Percentiles rank a stretch among this genome's conserved stretches.
Evolutionary conservation across 75 land plant genomes (phyloP).

Genomic region (Pinus albicaulis): DNA sequence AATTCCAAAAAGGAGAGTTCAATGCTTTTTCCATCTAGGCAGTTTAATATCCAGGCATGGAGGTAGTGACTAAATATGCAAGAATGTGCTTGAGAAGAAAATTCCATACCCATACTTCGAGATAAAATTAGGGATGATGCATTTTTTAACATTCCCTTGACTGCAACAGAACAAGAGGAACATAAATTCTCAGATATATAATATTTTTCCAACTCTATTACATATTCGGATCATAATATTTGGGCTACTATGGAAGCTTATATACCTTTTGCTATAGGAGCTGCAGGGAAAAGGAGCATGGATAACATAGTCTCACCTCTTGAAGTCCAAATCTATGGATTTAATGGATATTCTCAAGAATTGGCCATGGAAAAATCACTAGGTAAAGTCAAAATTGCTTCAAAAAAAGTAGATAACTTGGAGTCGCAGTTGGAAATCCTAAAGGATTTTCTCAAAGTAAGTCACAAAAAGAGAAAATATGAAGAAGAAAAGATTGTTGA

Average conservation of each 20-base stretch:
- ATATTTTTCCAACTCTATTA: slow-evolving; percentile 36
- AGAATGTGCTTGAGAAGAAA: slow-evolving; percentile 19
- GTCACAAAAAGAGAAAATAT: slow-evolving; percentile 19
- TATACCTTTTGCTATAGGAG: slow-evolving; percentile 19
- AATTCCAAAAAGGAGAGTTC: slow-evolving; percentile 1
- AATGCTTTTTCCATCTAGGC: background rate
- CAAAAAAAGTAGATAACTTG: slow-evolving; percentile 31
- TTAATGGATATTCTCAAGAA: slow-evolving; percentile 17
- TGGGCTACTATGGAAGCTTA: slow-evolving; percentile 9
- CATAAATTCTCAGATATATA: slow-evolving; percentile 63
- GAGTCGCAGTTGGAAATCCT: slow-evolving; percentile 23
- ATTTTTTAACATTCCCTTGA: slow-evolving; percentile 6
- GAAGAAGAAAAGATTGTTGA: slow-evolving; percentile 25
- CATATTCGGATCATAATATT: slow-evolving; percentile 45
- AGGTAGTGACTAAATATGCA: slow-evolving; percentile 22
- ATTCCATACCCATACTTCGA: background rate
- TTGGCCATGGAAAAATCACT: slow-evolving; percentile 21
- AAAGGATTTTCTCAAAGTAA: slow-evolving; percentile 22
- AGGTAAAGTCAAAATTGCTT: slow-evolving; percentile 28
- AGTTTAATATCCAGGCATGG: slow-evolving; percentile 14
- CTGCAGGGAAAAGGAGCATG: slow-evolving; percentile 20
- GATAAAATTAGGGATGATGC: background rate
- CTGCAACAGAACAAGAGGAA: slow-evolving; percentile 48
- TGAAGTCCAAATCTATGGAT: slow-evolving; percentile 9
- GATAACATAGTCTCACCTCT: slow-evolving; percentile 21